phyloP scores from a whole-genome alignment of 352 stramenopile genomes.

The Aphanomyces astaci region DNA sequence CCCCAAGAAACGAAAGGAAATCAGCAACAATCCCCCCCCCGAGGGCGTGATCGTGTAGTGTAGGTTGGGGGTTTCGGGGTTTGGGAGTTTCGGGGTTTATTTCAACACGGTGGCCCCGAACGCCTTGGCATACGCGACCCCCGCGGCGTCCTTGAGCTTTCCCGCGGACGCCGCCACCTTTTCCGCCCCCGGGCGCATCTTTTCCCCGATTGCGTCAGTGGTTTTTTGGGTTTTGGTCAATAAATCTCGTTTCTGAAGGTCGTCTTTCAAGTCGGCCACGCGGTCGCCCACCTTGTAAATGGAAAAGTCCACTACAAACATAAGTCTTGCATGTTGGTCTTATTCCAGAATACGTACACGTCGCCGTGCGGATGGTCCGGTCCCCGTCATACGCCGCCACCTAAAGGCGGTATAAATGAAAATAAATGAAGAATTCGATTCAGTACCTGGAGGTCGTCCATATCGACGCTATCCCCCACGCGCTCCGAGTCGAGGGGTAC shows the following conservation, averaged over 20 bases:
- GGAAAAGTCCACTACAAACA: constrained; percentile 1
- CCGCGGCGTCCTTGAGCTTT: constrained; percentile 4
- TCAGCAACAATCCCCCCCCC: background rate
- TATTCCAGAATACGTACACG: background rate
- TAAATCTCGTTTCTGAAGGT: constrained; percentile 9
- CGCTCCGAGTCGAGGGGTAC: constrained; percentile 16
- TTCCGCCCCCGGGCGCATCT: constrained; percentile 16
- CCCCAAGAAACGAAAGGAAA: constrained; percentile 15
- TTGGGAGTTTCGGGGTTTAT: no score
- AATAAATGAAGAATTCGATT: background rate
- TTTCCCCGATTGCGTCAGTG: constrained; percentile 2
- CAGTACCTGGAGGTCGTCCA: constrained; percentile 4
- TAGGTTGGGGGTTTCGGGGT: no score
- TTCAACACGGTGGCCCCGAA: constrained; percentile 1
- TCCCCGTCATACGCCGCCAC: constrained; percentile 22
- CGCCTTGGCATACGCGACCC: constrained; percentile 2
- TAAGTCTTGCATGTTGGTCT: background rate
- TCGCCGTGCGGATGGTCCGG: background rate
- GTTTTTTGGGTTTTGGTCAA: constrained; percentile 8
- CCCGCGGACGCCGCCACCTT: constrained; percentile 6
- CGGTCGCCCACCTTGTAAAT: constrained; percentile 15
- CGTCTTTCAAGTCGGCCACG: constrained; percentile 6
- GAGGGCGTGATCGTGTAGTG: no score
- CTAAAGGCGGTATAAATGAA: background rate
- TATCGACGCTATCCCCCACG: constrained; percentile 1